Evolutionary conservation across 345 rosid species (phyloP), one percentile per base, ranked within the genome.

Genomic region (Bruguiera gymnorhiza): DNA sequence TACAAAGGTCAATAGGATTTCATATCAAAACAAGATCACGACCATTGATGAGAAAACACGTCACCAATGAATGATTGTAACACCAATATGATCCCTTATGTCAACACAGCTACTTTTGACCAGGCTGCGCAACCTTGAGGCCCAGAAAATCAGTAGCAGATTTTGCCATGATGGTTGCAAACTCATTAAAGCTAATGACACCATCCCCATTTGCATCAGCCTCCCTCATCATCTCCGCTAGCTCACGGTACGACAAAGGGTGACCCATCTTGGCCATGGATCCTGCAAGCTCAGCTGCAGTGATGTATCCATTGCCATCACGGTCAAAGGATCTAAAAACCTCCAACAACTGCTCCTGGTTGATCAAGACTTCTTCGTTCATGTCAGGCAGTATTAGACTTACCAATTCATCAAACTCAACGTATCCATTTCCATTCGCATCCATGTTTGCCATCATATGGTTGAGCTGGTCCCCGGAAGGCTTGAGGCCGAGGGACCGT

Each of bases 201-300:
- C 98, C 97, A 70, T 93, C 98, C 30, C 98, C 96, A 67, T 91
- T 89, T 27, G 88, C 74, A 65, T 91, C 98, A 23, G 98, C 97
- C 65, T 89, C 91, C 67, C 66, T 82, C 97, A 90, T 93, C 96
- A 90, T 93, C 11, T 90, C 92, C 48, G 97, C 78, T 3, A 93
- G 75, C 76, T 93, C 96, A 13, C 78, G 71, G 65, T 85, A 88
- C 26, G 93, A 81, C 70, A 88, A 84, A 52, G 93, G 91, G 23
- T 90, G 93, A 3, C 96, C 93, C 96, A 86, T 88, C 63, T 88
- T 88, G 19, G 93, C 88, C 93, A 88, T 86, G 36, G 96, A 84
- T 5, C 89, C 88, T 0, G 96, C 93, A 0, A 88, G 88, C 60
- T 90, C 91, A 4, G 90, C 89, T 7, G 96, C 89, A 9, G 93